Evolutionary conservation across 106 monocot species (phyloP), one percentile per base, ranked within the genome.

Genomic region (Dioscorea dumetorum): DNA sequence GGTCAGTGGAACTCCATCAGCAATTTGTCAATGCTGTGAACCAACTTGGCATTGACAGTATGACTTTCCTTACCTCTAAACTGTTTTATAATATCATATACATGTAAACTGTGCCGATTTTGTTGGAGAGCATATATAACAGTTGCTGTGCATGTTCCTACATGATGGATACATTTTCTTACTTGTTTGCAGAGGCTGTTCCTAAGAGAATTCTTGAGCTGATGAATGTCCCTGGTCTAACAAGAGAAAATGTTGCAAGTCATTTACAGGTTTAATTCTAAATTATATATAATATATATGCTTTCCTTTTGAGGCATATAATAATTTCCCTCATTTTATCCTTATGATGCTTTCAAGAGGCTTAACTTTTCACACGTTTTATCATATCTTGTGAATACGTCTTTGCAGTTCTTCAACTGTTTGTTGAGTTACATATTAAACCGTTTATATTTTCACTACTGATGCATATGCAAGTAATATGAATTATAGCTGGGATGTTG

Each of bases 41-140:
- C 69, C 95, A 88, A 69, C 91, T 95, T 67, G 95, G 95, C 49
- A 88, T 95, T 70, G 95, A 95, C 56, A 91, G 95, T 95, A 95
- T 31, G 20, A 66, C 41, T 31, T 51, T 58, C n/a, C 8, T 24
- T 62, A 11, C n/a, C 61, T 23, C 12, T 22, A 57, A 19, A n/a
- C 23, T 75, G 67, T 13, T 22, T 16, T 33, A 22, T 5, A 9
- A 50, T 50, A 16, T 4, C 11, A 4, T 66, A 19, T 31, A 12
- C 28, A 31, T 48, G 32, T 66, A 24, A 56, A 49, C 24, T 22
- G 48, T 22, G 12, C 33, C 4, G 4, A 51, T 53, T 53, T 41
- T 41, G 41, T 41, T 8, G 10, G 9, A 41, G 41, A 41, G 41
- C 41, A 41, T 6, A 41, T 41, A 10, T 41, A 41, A 41, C 41